phyloP scores from a whole-genome alignment of 805 yeast genomes.

The Babjeviella inositovora region DNA sequence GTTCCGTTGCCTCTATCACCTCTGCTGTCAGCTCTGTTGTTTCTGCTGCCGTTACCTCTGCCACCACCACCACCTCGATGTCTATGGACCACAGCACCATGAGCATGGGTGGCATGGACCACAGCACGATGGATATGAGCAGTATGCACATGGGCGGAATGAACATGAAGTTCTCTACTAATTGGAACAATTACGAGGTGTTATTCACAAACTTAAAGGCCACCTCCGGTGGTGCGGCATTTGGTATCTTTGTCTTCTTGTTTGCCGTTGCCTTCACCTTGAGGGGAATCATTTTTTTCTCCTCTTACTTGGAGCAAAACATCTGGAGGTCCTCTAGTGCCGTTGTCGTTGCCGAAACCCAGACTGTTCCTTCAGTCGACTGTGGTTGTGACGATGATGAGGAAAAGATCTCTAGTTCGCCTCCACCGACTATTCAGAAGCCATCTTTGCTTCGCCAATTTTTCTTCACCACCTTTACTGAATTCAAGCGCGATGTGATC shows the following conservation, averaged over 20 bases:
- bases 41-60: too few species aligned
- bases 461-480: slow-evolving; percentile 14
- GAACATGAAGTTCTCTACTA: slow-evolving; percentile 41
- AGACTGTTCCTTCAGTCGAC: slow-evolving; percentile 11
- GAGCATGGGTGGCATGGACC: slow-evolving; percentile 4
- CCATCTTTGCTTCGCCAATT: slow-evolving; percentile 8
- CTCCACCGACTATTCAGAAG: slow-evolving; percentile 3
- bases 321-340: slow-evolving; percentile 32
- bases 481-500: slow-evolving; percentile 32
- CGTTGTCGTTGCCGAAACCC: slow-evolving; percentile 8
- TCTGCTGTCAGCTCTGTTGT: too few species aligned
- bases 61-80: too few species aligned
- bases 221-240: slow-evolving; percentile 38
- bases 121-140: slow-evolving; percentile 1
- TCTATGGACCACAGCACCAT: too few species aligned
- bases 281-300: slow-evolving; percentile 40
- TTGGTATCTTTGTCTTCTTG: slow-evolving; percentile 54
- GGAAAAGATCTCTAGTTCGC: slow-evolving; percentile 4
- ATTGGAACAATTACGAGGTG: slow-evolving; percentile 41
- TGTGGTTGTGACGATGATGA: slow-evolving; percentile 16
- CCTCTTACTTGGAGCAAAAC: slow-evolving; percentile 50
- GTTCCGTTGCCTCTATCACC: too few species aligned
- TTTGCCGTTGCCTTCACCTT: slow-evolving; percentile 42
- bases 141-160: slow-evolving; percentile 19
- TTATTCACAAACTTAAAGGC: slow-evolving; percentile 42